These are phyloP conservation scores for Panellus pusillus DNA, from an alignment of 768 basidiomycete genomes.

Conservation along the genomic window DNA sequence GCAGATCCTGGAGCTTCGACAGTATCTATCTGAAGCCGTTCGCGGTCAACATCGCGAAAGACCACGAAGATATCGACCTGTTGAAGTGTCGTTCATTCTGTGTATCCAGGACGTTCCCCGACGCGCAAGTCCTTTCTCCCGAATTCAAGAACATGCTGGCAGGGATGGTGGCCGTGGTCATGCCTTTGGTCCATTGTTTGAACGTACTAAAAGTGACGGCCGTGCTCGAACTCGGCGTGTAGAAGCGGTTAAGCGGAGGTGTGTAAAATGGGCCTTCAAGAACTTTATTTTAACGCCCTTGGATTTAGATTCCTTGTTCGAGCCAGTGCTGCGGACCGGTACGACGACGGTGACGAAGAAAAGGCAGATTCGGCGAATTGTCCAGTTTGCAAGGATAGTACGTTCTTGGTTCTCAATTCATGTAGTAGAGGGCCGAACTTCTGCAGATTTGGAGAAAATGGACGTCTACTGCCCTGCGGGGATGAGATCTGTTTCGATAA, in stretches of 20 bases:
- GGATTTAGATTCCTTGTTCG: constrained; percentile 45
- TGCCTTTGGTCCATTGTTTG: constrained; percentile 83
- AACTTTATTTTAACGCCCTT: not conserved
- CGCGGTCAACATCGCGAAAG: constrained; percentile 76
- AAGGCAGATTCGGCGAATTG: constrained; percentile 51
- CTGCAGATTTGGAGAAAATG: constrained; percentile 48
- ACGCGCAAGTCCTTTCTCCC: constrained; percentile 66
- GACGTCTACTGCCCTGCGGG: constrained; percentile 62
- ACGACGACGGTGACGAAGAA: constrained; percentile 48
- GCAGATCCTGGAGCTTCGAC: too few relatives aligned
- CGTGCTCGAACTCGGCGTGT: too few relatives aligned
- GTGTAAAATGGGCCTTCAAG: constrained; percentile 30
- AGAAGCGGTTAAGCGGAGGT: constrained; percentile 35
- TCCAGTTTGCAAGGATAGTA: constrained; percentile 67
- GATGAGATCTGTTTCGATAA: constrained; percentile 66
- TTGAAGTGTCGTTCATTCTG: constrained; percentile 80
- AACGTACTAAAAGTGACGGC: too few relatives aligned
- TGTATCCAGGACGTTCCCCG: constrained; percentile 66
- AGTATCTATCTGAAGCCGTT: too few relatives aligned
- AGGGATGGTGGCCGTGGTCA: constrained; percentile 52
- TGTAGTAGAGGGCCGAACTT: not conserved
- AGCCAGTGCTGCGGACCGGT: constrained; percentile 41
- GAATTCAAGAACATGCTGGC: constrained; percentile 67
- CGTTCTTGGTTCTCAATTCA: not conserved
- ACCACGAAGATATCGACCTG: constrained; percentile 88